Percentiles rank a stretch among this genome's conserved stretches.
These are phyloP conservation scores for Alternaria ventricosa DNA, from an alignment of 2,329 filamentous ascomycete genomes.

Conservation along the genomic window DNA sequence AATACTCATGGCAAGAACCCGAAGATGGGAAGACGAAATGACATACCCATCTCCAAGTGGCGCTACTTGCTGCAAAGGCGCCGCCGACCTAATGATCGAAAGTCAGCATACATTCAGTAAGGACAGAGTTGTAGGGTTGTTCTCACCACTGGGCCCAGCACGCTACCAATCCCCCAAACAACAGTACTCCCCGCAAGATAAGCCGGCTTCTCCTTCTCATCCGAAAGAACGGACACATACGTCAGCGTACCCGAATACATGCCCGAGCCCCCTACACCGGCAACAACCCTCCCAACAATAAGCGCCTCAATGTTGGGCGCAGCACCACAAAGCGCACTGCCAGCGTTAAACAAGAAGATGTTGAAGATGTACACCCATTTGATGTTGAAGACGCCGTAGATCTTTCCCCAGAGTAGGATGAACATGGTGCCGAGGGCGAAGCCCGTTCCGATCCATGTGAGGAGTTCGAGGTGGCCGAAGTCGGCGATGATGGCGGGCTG, in stretches of 20 bases:
- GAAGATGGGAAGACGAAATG: not conserved
- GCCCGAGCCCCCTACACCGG: constrained; percentile 55
- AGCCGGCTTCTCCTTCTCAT: constrained; percentile 40
- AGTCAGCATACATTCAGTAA: not conserved
- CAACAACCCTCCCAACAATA: constrained; percentile 54
- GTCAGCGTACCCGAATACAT: constrained; percentile 46
- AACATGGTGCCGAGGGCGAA: constrained; percentile 35
- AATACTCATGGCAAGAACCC: not conserved
- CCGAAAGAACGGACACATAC: constrained; percentile 4
- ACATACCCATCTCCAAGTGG: constrained; percentile 41
- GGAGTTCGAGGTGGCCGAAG: constrained; percentile 35
- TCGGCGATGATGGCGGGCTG: constrained; percentile 33
- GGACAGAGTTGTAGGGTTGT: not conserved
- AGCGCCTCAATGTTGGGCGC: constrained; percentile 39
- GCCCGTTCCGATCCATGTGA: constrained; percentile 35
- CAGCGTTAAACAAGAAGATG: constrained; percentile 34
- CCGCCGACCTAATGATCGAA: constrained; percentile 30
- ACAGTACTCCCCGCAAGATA: constrained; percentile 35
- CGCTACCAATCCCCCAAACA: constrained; percentile 54
- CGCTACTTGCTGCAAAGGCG: constrained; percentile 27
- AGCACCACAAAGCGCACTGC: constrained; percentile 42
- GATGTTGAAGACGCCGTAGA: constrained; percentile 53
- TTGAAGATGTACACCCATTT: constrained; percentile 48
- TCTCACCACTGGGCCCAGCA: constrained; percentile 34
- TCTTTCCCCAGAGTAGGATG: constrained; percentile 35